Base-by-base conservation (phyloP, 768 basidiomycete genomes). In the Pisolithus tinctorius region DNA sequence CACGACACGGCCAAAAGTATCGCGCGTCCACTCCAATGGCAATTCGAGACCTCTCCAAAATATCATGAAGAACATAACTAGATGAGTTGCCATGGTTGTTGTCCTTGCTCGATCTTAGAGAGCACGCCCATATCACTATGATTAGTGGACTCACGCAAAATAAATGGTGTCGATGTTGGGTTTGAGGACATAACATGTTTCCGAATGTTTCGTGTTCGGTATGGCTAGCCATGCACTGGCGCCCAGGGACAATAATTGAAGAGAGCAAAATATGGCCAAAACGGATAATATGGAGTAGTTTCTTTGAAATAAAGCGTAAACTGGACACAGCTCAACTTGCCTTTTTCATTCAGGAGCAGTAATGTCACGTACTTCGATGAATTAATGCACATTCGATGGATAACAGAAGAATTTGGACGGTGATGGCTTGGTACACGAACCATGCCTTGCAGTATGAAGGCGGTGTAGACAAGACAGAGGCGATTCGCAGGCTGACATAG, bases 401-500 rank as follows among this genome's bases (percentile, higher is more conserved):
- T 20, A 27, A 0, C 3, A 65, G 44, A 7, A 64, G 45, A 16
- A 45, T 8, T 41, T 63, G 59, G 17, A 58, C 25, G 4, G 40
- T n/a, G 13, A 25, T 0, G 2, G 59, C 53, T 47, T 63, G 57
- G 41, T 53, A 64, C 0, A 1, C 2, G 23, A 50, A 56, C 63
- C 63, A 64, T 5, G 39, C 1, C 14, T 31, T 52, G 20, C 63
- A 64, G 34, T 49, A 45, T 2, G 14, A 1, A 5, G 50, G 42
- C 0, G 58, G 31, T 6, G 54, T 50, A 13, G 37, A 6, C 42
- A 57, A 17, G 1, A 51, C 57, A 5, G 48, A 13, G 13, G 47
- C 47, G 55, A 64, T 63, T 7, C 63, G 59, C 10, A 52, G 34
- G 4, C 55, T 36, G 31, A 64, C 60, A 36, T 38, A 51, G 30